A percentile compares a stretch with the other conserved stretches of the same genome.
phyloP scores from a whole-genome alignment of 2,329 filamentous ascomycete genomes.

The Alternaria solani region DNA sequence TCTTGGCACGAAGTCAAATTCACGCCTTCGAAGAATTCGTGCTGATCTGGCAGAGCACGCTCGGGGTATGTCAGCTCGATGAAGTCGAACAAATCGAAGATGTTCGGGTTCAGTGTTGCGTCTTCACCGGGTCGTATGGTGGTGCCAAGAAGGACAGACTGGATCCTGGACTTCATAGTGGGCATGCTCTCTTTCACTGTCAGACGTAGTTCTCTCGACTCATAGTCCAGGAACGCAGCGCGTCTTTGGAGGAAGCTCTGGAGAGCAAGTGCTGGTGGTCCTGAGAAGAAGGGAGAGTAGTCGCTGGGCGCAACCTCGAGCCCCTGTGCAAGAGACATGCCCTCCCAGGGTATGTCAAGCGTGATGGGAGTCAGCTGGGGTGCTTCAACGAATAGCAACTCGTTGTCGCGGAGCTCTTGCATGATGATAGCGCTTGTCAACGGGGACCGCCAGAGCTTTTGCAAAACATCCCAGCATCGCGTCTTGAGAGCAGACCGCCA shows the following conservation, averaged over 20 bases:
- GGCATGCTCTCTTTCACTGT: constrained; percentile 75
- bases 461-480: constrained; percentile 67
- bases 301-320: constrained; percentile 31
- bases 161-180: constrained; percentile 54
- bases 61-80: constrained; percentile 68
- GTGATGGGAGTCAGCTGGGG: constrained; percentile 75
- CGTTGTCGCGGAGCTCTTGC: constrained; percentile 78
- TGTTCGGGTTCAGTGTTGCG: constrained; percentile 71
- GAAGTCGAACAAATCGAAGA: constrained; percentile 96
- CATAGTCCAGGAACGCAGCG: constrained; percentile 82
- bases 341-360: constrained; percentile 77
- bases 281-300: constrained; percentile 70
- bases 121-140: constrained; percentile 72
- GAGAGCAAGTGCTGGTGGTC: constrained; percentile 72
- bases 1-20: constrained; percentile 70
- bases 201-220: constrained; percentile 82
- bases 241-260: constrained; percentile 81
- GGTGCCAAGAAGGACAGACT: constrained; percentile 77
- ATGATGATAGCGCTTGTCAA: constrained; percentile 79
- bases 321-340: constrained; percentile 62
- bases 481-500: constrained; percentile 56
- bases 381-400: constrained; percentile 81
- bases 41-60: constrained; percentile 58
- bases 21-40: constrained; percentile 70
- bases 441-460: constrained; percentile 82